Conservation (phyloP, 257 asterid genomes). For the Solanum pinnatisectum region DNA sequence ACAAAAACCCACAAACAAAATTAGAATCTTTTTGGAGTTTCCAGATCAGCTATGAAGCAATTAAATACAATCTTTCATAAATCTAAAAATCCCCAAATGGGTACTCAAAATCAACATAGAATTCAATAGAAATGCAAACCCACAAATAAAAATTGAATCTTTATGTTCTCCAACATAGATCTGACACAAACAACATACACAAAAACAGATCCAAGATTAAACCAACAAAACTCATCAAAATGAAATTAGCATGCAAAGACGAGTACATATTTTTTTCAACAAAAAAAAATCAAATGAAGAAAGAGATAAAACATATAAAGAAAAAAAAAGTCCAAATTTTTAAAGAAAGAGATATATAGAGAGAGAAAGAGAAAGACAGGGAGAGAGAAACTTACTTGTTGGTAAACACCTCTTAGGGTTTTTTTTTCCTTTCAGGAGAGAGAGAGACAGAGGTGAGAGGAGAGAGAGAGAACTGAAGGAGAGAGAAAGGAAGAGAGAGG, state of each 20-base stretch:
- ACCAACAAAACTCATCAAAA: conserved; percentile 1
- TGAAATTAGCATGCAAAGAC: neutral
- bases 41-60: neutral
- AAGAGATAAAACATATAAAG: conserved; percentile 15
- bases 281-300: conserved; percentile 7
- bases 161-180: conserved; percentile 28
- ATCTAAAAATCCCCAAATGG: neutral
- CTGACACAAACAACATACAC: conserved; percentile 21
- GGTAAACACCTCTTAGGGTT: conserved; percentile 78
- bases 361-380: conserved; percentile 14
- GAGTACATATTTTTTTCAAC: neutral
- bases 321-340: conserved; percentile 7
- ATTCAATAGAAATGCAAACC: neutral
- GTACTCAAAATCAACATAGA: neutral
- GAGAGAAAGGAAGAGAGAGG: conserved; percentile 18
- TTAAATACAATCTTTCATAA: neutral
- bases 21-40: neutral
- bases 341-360: conserved; percentile 15
- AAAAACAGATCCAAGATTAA: conserved; percentile 21
- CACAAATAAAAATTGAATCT: neutral
- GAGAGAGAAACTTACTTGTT: conserved; percentile 63
- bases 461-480: conserved; percentile 18
- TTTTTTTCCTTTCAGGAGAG: conserved; percentile 48
- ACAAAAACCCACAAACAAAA: neutral
- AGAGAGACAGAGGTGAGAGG: conserved; percentile 32